Base-by-base conservation (phyloP, 2,329 filamentous ascomycete species). In the Colletotrichum noveboracense region DNA sequence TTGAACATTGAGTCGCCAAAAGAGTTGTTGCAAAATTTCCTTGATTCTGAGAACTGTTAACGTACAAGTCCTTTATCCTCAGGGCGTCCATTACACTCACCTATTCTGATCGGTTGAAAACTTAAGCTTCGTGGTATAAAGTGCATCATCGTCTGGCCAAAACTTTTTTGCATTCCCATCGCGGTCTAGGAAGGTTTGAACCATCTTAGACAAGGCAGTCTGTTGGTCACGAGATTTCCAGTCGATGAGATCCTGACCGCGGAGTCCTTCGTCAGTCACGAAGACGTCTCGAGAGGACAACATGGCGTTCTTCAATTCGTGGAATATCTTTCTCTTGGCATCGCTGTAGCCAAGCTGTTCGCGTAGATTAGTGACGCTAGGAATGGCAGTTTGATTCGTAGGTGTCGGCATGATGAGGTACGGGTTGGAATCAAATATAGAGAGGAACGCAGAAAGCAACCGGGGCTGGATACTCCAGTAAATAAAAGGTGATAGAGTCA, bases 401-500 rank as follows among this genome's bases (percentile, higher is more conserved):
- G n/a, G 43, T 24, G 43, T 3, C 0, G 43, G 43, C 43, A 52
- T 52, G 4, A 52, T 52, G 43, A 24, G 43, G 43, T 13, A 5
- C 43, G n/a, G 43, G 10, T 21, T 52, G n/a, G 10, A 13, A 52
- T 12, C 43, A 7, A 52, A 13, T 52, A 52, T 0, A 1, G 12
- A 3, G n/a, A 21, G 0, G 1, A 52, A 13, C 12, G 10, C 6
- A 1, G n/a, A 52, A 52, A 52, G 10, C 12, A 52, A 52, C n/a
- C 3, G n/a, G 7, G 43, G 10, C 43, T 52, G 2, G 6, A 3
- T 52, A 21, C 12, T 7, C 43, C n/a, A 24, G 43, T 21, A 7
- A 0, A 21, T 52, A 0, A 3, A 2, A 13, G 10, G 2, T 13
- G 6, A 52, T 7, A 21, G 0, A 21, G n/a, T 7, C 6, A 13